phyloP scores from a whole-genome alignment of 805 yeast genomes.

The Tetrapisispora namnaoensis region DNA sequence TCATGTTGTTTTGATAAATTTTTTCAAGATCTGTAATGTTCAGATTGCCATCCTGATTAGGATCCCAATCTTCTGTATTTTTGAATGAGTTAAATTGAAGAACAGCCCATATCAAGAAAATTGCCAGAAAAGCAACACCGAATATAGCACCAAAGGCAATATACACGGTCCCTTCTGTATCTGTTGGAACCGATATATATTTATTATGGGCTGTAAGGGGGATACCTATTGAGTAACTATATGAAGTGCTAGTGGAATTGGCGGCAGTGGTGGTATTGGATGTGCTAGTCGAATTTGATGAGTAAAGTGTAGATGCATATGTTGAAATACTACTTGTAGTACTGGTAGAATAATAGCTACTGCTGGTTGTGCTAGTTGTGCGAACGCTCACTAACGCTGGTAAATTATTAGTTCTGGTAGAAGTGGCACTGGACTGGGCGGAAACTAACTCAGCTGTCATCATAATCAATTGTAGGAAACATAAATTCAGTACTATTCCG shows the following conservation, averaged over 20 bases:
- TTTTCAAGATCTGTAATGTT: neutral
- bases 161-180: conserved; percentile 66
- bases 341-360: neutral
- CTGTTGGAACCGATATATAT: conserved; percentile 36
- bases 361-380: neutral
- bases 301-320: neutral
- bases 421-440: neutral
- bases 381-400: neutral
- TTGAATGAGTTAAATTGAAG: conserved; percentile 19
- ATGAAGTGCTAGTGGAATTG: neutral
- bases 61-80: conserved; percentile 9
- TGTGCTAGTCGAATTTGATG: neutral
- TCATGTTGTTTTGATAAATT: neutral
- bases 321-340: neutral
- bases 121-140: conserved; percentile 37
- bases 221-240: conserved; percentile 6
- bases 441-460: neutral
- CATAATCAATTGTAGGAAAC: neutral
- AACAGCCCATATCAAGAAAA: conserved; percentile 17
- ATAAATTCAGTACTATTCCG: neutral
- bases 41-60: neutral
- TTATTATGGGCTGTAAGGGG: conserved; percentile 39
- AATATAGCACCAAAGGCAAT: conserved; percentile 65
- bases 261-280: neutral
- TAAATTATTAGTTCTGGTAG: neutral